phyloP scores from a whole-genome alignment of 2,329 filamentous ascomycete genomes.

The Ophiostoma pallidulum region DNA sequence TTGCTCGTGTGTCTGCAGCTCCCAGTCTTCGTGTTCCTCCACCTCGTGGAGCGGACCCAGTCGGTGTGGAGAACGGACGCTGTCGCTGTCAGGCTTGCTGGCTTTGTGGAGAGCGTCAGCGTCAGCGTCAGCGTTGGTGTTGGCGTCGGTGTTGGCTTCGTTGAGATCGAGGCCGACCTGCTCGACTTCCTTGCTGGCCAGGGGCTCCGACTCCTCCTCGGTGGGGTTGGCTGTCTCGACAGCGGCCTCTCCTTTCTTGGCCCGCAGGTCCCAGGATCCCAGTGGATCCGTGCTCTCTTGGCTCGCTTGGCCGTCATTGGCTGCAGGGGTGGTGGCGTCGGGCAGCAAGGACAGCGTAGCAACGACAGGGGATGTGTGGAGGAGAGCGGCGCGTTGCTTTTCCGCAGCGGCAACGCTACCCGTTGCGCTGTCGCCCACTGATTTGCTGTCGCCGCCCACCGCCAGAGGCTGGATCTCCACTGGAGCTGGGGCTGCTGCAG shows the following conservation, averaged over 20 bases:
- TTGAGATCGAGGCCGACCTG: too few relatives aligned
- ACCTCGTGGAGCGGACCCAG: not conserved
- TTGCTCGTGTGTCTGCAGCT: not conserved
- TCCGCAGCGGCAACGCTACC: not conserved
- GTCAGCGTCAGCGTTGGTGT: not conserved
- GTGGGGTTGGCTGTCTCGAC: not conserved
- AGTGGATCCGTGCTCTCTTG: not conserved
- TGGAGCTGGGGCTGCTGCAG: not conserved
- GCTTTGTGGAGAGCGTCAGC: not conserved
- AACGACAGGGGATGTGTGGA: not conserved
- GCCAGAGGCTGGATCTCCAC: not conserved
- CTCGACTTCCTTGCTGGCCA: not conserved
- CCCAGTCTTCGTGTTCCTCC: not conserved
- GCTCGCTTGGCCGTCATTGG: not conserved
- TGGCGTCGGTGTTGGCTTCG: too few relatives aligned
- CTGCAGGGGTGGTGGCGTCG: not conserved
- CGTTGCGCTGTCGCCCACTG: not conserved
- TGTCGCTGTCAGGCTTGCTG: not conserved
- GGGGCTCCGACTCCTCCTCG: not conserved
- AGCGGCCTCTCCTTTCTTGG: not conserved
- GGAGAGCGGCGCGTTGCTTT: too few relatives aligned
- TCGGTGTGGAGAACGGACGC: not conserved
- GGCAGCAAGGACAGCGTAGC: constrained; percentile 1
- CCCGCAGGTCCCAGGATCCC: not conserved
- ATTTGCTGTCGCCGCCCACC: not conserved